Conservation (phyloP, 2,329 filamentous ascomycete species). For the Rasamsonia emersonii region DNA sequence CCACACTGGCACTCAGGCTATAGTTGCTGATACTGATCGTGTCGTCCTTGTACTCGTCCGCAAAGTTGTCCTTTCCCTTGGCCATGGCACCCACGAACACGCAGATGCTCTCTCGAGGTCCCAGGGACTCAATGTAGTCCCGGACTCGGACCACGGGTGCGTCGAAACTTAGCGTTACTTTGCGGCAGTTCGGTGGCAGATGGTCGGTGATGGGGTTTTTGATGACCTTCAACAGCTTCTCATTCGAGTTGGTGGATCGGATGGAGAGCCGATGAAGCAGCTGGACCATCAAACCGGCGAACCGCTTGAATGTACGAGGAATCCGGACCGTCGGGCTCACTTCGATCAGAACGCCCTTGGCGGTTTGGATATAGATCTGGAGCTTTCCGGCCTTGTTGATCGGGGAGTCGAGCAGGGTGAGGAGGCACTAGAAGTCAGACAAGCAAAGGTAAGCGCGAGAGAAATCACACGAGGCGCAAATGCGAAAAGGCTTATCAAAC, state of each 20-base stretch:
- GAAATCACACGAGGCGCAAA: conserved; percentile 5
- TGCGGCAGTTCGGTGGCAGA: conserved; percentile 91
- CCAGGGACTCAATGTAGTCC: conserved; percentile 76
- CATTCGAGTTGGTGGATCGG: conserved; percentile 89
- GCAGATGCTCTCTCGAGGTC: conserved; percentile 82
- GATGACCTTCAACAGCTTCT: conserved; percentile 95
- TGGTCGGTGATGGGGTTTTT: conserved; percentile 98
- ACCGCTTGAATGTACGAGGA: conserved; percentile 96
- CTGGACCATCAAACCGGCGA: conserved; percentile 97
- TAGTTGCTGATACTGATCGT: conserved; percentile 98
- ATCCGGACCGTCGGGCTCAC: conserved; percentile 98
- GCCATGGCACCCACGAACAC: conserved; percentile 99
- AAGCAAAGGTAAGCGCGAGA: conserved; percentile 8
- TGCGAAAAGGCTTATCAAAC: conserved; percentile 39
- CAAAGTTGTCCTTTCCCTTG: conserved; percentile 91
- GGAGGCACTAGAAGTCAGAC: conserved; percentile 61
- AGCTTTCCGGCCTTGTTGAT: conserved; percentile 97
- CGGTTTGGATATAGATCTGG: conserved; percentile 97
- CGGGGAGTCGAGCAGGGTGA: conserved; percentile 93
- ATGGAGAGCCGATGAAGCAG: conserved; percentile 92
- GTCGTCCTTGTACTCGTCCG: conserved; percentile 89
- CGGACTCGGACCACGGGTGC: conserved; percentile 76
- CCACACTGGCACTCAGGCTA: conserved; percentile 92
- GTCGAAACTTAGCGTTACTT: conserved; percentile 94
- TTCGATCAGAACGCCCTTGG: conserved; percentile 94